A percentile compares a stretch with the other conserved stretches of the same genome.
phyloP scores from a whole-genome alignment of 2,329 filamentous ascomycete genomes.

The Blumeria hordei region DNA sequence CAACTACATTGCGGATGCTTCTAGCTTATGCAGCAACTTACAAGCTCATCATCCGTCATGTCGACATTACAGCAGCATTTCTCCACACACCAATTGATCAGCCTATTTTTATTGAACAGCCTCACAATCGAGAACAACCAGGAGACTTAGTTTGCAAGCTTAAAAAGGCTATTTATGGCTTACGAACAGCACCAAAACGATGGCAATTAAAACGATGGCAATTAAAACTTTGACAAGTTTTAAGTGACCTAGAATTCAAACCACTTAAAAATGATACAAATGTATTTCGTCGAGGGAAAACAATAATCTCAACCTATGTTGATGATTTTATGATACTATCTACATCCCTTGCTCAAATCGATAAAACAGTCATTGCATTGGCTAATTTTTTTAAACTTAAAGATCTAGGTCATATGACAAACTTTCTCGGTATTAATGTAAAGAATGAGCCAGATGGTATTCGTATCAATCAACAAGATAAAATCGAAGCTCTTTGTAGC shows the following conservation, averaged over 20 bases:
- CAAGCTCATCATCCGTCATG: not conserved
- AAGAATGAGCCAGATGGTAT: not conserved
- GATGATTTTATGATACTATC: not conserved
- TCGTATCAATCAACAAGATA: not conserved
- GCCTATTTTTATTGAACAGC: not conserved
- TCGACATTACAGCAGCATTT: not conserved
- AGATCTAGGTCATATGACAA: not conserved
- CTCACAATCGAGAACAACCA: not conserved
- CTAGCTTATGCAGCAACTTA: too few relatives aligned
- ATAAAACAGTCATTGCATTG: not conserved
- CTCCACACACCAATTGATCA: not conserved
- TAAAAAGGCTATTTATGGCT: not conserved
- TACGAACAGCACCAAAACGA: not conserved
- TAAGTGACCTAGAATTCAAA: not conserved
- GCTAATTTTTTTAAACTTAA: not conserved
- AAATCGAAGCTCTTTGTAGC: not conserved
- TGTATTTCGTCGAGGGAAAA: not conserved
- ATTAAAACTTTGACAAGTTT: not conserved
- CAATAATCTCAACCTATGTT: not conserved
- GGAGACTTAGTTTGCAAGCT: not conserved
- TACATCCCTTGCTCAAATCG: not conserved
- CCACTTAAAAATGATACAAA: not conserved
- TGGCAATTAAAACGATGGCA: too few relatives aligned
- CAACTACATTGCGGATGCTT: too few relatives aligned
- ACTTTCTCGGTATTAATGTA: not conserved